These are phyloP conservation scores for Boletus edulis DNA, from an alignment of 768 basidiomycete genomes.

Conservation along the genomic window DNA sequence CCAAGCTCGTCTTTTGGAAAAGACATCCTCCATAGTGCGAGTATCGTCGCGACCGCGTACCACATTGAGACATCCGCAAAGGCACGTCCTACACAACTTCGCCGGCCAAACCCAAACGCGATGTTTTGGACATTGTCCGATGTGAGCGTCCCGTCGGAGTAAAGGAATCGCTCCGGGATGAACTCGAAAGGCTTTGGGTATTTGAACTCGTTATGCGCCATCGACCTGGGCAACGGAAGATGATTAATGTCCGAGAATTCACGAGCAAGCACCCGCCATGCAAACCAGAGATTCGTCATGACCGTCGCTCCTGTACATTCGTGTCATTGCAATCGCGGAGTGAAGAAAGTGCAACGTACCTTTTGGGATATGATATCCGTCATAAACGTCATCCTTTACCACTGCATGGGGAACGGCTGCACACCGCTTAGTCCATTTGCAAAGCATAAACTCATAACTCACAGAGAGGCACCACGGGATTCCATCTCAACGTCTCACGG, in stretches of 20 bases:
- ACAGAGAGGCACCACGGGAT: constrained; percentile 12
- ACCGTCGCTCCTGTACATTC: constrained; percentile 15
- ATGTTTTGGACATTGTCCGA: constrained; percentile 10
- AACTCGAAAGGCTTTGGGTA: constrained; percentile 37
- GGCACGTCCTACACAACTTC: constrained; percentile 19
- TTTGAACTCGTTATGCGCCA: constrained; percentile 24
- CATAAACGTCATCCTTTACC: constrained; percentile 16
- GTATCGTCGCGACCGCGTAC: constrained; percentile 15
- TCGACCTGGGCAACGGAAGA: constrained; percentile 8
- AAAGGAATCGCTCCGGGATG: constrained; percentile 33
- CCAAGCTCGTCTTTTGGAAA: constrained; percentile 11
- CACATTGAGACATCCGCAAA: constrained; percentile 17
- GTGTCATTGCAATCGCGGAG: background rate
- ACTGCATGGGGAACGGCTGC: constrained; percentile 15
- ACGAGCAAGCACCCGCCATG: background rate
- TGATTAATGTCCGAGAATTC: background rate
- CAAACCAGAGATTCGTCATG: constrained; percentile 32
- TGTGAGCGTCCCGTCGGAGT: constrained; percentile 17
- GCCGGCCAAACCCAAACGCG: constrained; percentile 23
- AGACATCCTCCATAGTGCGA: constrained; percentile 13
- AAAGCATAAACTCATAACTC: constrained; percentile 3
- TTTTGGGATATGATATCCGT: constrained; percentile 13
- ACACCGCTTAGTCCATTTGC: background rate
- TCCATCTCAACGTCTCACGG: constrained; percentile 31
- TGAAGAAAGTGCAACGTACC: background rate